Evolutionary conservation across 2,329 filamentous ascomycete genomes (phyloP), one percentile per base, ranked within the genome.

Genomic region (Fusarium algeriense): DNA sequence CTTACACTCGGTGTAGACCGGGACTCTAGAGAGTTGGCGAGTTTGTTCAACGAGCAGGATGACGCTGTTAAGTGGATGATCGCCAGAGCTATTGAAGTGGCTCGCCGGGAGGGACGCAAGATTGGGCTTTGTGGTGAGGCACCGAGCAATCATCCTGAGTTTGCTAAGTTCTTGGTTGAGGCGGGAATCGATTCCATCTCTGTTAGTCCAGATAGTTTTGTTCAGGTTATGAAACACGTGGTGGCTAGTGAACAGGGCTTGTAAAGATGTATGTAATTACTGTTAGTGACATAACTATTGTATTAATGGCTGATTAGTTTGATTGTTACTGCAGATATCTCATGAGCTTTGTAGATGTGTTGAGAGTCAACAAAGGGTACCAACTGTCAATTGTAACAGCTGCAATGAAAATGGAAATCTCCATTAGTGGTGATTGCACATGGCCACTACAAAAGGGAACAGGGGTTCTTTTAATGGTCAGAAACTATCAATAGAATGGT

Each of bases 51-150:
- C 46, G 81, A 83, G 64, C 80, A 81, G 69, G 80, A 82, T 32
- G 76, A 80, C 49, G 80, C 81, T 2, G 80, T 82, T 37, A 81
- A 80, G 68, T 80, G 79, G 78, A 82, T 82, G 81, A 80, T 83
- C 50, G 56, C 71, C 5, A 70, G 71, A 6, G 80, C 77, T 20
- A 81, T 82, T 32, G 32, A 61, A 5, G 76, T 78, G 15, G 78
- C 80, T 5, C 71, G 75, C 11, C 58, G 75, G 44, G 75, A 64
- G n/a, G 74, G 75, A 11, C 71, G 79, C 49, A 81, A 81, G 75
- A 79, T 82, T 69, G 80, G 81, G 10, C 77, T 82, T 32, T 83
- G 80, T 50, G 81, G 81, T 23, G 78, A 82, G 70, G 80, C 80
- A 23, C 81, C 81, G 9, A 82, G 80, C 43, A 78, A 82, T 41